These are phyloP conservation scores for Leucosporidium scottii DNA, from an alignment of 768 basidiomycete genomes.

Conservation along the genomic window DNA sequence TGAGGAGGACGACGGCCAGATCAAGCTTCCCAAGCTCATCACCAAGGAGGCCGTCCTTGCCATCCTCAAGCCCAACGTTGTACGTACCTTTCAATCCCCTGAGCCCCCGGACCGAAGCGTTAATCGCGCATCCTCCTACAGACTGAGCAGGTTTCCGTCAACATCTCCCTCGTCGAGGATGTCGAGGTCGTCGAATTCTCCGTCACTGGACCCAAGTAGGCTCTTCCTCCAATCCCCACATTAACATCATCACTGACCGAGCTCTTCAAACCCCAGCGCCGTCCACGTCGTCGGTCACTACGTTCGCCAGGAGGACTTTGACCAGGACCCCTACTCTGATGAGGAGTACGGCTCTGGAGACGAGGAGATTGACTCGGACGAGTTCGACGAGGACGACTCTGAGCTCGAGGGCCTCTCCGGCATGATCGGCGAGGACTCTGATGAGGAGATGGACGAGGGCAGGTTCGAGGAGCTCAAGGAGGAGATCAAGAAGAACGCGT, in stretches of 20 bases:
- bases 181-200: constrained; percentile 35
- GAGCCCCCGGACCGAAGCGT: not conserved
- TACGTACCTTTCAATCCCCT: constrained; percentile 7
- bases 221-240: too few species aligned
- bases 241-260: not conserved
- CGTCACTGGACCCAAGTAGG: constrained; percentile 32
- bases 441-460: constrained; percentile 48
- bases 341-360: constrained; percentile 22
- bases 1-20: constrained; percentile 52
- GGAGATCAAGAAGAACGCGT: constrained; percentile 28
- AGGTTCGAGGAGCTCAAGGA: constrained; percentile 43
- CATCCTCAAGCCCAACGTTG: constrained; percentile 25
- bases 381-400: constrained; percentile 42
- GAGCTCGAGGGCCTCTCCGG: constrained; percentile 36
- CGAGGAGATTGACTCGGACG: constrained; percentile 29
- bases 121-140: constrained; percentile 34
- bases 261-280: constrained; percentile 30
- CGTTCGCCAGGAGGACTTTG: constrained; percentile 34
- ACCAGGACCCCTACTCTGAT: constrained; percentile 31
- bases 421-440: constrained; percentile 41
- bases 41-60: constrained; percentile 43
- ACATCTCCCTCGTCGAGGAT: constrained; percentile 34
- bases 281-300: constrained; percentile 35
- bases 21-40: constrained; percentile 38
- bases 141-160: constrained; percentile 34